Evolutionary conservation across 305 asterid species (phyloP).

Genomic region (Ilex paraguariensis): DNA sequence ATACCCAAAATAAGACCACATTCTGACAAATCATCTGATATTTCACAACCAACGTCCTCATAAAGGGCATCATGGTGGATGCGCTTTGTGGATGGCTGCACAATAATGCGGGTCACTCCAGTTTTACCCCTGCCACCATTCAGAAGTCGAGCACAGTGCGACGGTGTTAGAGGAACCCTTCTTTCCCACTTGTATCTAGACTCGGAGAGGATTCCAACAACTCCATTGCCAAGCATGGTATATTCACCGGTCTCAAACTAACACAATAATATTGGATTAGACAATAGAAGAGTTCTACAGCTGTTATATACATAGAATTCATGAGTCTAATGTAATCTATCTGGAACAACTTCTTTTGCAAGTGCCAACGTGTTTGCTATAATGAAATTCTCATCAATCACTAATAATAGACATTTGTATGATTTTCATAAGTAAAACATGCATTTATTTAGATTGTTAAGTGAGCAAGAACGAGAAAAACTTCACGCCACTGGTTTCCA

Average conservation of each 20-base stretch:
- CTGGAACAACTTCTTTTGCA: too few species aligned
- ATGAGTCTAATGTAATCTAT: too few species aligned
- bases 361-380: too few species aligned
- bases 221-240: slow-evolving; percentile 83
- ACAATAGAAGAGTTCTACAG: too few species aligned
- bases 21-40: slow-evolving; percentile 80
- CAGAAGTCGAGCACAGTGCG: slow-evolving; percentile 84
- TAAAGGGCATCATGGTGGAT: slow-evolving; percentile 85
- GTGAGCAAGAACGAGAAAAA: too few species aligned
- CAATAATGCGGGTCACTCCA: slow-evolving; percentile 70
- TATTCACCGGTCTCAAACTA: slow-evolving; percentile 7
- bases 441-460: too few species aligned
- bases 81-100: slow-evolving; percentile 96
- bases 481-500: too few species aligned
- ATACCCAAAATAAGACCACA: slow-evolving; percentile 89
- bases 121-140: slow-evolving; percentile 74
- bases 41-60: slow-evolving; percentile 90
- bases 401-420: too few species aligned
- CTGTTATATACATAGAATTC: too few species aligned
- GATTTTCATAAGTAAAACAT: too few species aligned
- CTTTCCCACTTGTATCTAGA: slow-evolving; percentile 97
- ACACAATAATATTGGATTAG: background rate
- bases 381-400: too few species aligned
- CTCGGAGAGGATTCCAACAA: slow-evolving; percentile 87
- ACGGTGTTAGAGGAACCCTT: slow-evolving; percentile 84